Evolutionary conservation across 192 early-diverging fungal genomes (phyloP).

Genomic region (Linderina pennispora): DNA sequence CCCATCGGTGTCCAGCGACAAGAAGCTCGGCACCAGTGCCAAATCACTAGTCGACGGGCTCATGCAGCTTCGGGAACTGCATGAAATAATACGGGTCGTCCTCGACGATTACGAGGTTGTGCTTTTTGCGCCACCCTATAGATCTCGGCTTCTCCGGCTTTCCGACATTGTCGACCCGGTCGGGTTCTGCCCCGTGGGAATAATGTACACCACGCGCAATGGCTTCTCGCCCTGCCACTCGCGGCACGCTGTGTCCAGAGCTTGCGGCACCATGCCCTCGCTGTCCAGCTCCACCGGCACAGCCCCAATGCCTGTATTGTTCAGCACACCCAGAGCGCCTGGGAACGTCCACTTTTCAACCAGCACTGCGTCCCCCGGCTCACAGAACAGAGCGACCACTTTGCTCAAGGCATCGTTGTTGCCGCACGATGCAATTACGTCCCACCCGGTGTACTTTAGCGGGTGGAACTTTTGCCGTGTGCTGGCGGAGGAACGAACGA

Average conservation of each 20-base stretch:
- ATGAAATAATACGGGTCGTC: conserved; percentile 96
- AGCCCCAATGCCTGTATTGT: conserved; percentile 38
- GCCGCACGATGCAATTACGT: conserved; percentile 55
- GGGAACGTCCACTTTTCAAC: conserved; percentile 61
- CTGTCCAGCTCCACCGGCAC: conserved; percentile 50
- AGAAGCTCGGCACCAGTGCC: conserved; percentile 64
- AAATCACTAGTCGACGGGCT: not conserved
- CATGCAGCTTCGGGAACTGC: conserved; percentile 48
- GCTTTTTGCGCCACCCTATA: conserved; percentile 70
- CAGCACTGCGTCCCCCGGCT: conserved; percentile 52
- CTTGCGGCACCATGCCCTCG: conserved; percentile 58
- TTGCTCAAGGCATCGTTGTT: conserved; percentile 55
- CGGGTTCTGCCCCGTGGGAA: conserved; percentile 87
- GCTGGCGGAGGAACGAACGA: conserved; percentile 44
- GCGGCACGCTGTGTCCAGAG: conserved; percentile 47
- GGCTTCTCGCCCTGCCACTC: conserved; percentile 44
- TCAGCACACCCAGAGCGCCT: conserved; percentile 46
- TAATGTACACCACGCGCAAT: conserved; percentile 58
- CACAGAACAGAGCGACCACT: conserved; percentile 48
- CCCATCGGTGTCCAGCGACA: conserved; percentile 82
- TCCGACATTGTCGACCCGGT: conserved; percentile 78
- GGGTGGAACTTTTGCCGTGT: conserved; percentile 40
- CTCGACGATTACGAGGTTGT: conserved; percentile 84
- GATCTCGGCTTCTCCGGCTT: conserved; percentile 68
- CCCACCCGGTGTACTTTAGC: conserved; percentile 57